Conservation (phyloP, 2,329 filamentous ascomycete species). For the Calonectria ilicicola region DNA sequence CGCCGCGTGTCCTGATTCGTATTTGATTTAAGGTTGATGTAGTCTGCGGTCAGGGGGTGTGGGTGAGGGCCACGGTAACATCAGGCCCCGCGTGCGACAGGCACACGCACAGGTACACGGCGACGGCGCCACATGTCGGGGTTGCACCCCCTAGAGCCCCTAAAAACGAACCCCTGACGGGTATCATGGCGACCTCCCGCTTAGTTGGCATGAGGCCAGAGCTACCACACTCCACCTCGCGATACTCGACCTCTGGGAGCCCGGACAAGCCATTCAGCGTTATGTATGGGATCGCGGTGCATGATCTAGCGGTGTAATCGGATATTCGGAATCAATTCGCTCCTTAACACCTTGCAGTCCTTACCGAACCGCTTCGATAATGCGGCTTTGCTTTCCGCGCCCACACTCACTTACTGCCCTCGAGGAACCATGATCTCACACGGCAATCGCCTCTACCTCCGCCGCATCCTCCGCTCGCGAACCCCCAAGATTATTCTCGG, state of each 20-base stretch:
- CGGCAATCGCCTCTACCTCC: slow-evolving; percentile 49
- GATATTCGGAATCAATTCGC: neutral
- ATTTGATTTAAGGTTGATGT: neutral
- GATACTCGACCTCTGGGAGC: neutral
- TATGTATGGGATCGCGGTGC: slow-evolving; percentile 9
- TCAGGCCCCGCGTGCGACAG: neutral
- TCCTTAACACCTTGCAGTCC: neutral
- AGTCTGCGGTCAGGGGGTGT: neutral
- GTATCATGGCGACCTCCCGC: slow-evolving; percentile 13
- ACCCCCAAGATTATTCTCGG: slow-evolving; percentile 48
- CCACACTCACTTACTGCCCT: slow-evolving; percentile 17
- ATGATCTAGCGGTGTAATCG: neutral
- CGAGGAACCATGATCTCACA: slow-evolving; percentile 45
- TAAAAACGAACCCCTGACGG: slow-evolving; percentile 10
- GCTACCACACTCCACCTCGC: neutral
- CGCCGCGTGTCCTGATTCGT: neutral
- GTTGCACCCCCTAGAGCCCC: slow-evolving; percentile 3
- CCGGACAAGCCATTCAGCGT: slow-evolving; percentile 8
- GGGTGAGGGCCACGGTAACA: neutral
- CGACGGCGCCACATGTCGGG: too few species aligned
- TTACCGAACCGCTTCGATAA: slow-evolving; percentile 28
- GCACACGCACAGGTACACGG: neutral
- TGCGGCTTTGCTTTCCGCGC: slow-evolving; percentile 37
- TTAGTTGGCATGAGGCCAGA: slow-evolving; percentile 13
- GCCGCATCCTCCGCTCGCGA: slow-evolving; percentile 53